Base-by-base conservation (phyloP, 306 rosid species). In the Vigna angularis region DNA sequence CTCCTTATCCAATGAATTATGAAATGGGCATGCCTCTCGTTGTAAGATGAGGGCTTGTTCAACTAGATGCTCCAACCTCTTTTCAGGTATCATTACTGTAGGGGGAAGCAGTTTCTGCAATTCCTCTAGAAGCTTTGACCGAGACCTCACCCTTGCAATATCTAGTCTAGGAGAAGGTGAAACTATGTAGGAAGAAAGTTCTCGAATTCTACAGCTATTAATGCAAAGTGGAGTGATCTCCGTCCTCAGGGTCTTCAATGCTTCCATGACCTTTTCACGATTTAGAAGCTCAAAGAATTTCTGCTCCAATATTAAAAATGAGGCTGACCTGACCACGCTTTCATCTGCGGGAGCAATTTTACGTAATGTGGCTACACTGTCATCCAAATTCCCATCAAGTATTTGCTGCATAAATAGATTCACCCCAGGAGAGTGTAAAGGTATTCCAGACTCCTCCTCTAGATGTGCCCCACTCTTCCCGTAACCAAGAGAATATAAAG, bases 391-490 rank as follows among this genome's bases (percentile, higher is more conserved):
- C 5, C 99, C 99, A 20, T 89, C 97, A 14, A 86, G 86, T 69
- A 96, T 77, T 76, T 96, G 99, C 85, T 90, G 93, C 88, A 83
- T 90, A 66, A 96, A 91, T 49, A 87, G 82, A 78, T 86, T 89
- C 32, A 91, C 91, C 52, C 59, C 86, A 32, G 93, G 44, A 11
- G 99, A 87, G 66, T 96, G 93, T 66, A 96, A 81, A 8, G 90
- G 62, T 85, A 96, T 96, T 28, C 99, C 99, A 2, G 99, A 96
- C 82, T 96, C 99, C 83, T 93, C 98, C 85, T 96, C 99, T 61
- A 96, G 74, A 82, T 42, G 85, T 10, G 93, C 98, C 15, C 98
- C 93, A 74, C 94, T 93, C 83, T 90, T 93, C 76, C 74, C 77
- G 72, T 91, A 96, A 66, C 99, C 99, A 77, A 96, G 97, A 58